phyloP scores from a whole-genome alignment of 139 green algal species.

The Ettlia oleoabundans region DNA sequence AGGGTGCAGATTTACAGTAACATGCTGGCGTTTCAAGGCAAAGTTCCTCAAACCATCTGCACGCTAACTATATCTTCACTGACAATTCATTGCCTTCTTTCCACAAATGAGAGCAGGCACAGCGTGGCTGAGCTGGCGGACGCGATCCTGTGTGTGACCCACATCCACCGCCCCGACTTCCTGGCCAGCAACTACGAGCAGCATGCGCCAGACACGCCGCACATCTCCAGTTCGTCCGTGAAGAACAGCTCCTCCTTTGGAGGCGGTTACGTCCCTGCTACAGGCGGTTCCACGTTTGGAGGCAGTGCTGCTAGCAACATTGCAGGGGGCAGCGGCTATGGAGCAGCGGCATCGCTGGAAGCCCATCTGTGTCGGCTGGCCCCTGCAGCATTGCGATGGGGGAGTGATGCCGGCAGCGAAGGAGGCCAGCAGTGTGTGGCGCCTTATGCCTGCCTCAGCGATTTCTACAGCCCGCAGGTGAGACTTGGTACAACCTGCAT shows the following conservation, averaged over 20 bases:
- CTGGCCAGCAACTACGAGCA: neutral
- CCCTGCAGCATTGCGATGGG: neutral
- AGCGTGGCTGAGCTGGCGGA: conserved; percentile 10
- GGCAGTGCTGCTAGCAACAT: too few species aligned
- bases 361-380: neutral
- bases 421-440: neutral
- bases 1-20: too few species aligned
- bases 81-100: too few species aligned
- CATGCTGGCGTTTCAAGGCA: too few species aligned
- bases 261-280: too few species aligned
- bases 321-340: neutral
- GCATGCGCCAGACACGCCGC: neutral
- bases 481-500: too few species aligned
- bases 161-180: neutral
- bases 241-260: too few species aligned
- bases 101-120: too few species aligned
- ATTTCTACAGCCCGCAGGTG: neutral
- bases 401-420: neutral
- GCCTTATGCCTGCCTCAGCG: neutral
- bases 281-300: too few species aligned
- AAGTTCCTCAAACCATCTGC: too few species aligned
- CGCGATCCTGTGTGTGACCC: neutral
- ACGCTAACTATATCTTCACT: too few species aligned
- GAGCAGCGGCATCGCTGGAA: neutral
- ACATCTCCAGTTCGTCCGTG: too few species aligned